Evolutionary conservation across 2,329 filamentous ascomycete species (phyloP), one percentile per base, ranked within the genome.

Genomic region (Colletotrichum zoysiae): DNA sequence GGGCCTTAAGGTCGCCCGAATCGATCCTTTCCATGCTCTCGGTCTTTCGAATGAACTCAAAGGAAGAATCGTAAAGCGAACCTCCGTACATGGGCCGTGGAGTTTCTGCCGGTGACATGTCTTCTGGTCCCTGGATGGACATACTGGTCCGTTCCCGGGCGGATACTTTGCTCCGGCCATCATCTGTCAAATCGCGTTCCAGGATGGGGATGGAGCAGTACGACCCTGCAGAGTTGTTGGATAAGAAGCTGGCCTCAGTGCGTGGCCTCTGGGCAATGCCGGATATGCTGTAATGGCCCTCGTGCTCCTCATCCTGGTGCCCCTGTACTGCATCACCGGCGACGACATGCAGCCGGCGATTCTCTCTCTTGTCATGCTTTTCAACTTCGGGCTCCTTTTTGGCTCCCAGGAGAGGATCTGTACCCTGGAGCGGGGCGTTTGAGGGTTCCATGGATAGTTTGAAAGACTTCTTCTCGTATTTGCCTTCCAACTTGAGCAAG

Each of bases 401-500:
- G 14, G 23, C 3, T 20, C 44, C 23, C 7, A 12, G 65, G 7
- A 14, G 30, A 35, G 18, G 26, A 8, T 58, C 53, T 18, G 26
- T n/a, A 35, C 16, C 67, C 12, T 67, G 9, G 23, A 79, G 73
- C 64, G 77, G 74, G 48, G 76, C 73, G 20, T 74, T 77, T 11
- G 74, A 67, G 12, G 81, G 80, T 55, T 84, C 82, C 73, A 84
- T 83, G 18, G 82, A 85, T 16, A 84, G 78, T 64, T 81, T 83
- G 38, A 79, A 79, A 0, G 79, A 74, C 76, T 81, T 89, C 75
- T 87, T 90, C 78, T 92, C 88, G 76, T 92, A 96, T 75, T 90
- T 95, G 12, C 96, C 96, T 83, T 99, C 96, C 0, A 99, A 86
- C 78, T 98, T 99, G 76, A 95, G 83, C 62, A 99, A 81, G 0